Evolutionary conservation across 164 flowering plant genomes (phyloP).

Genomic region (Chloranthus sessilifolius): DNA sequence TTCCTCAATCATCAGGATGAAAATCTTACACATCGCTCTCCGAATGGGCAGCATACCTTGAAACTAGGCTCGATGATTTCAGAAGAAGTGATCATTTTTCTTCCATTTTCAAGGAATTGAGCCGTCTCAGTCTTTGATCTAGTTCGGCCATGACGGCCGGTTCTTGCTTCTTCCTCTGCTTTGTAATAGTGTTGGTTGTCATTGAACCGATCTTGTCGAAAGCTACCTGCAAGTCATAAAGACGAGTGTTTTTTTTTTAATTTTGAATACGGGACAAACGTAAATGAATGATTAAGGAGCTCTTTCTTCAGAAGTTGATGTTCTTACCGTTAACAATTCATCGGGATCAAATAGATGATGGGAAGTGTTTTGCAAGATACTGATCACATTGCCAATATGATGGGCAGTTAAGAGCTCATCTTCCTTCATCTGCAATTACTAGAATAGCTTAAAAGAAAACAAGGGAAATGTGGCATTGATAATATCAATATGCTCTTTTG

Average conservation of each 20-base stretch:
- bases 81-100: conserved; percentile 1
- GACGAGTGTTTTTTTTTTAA: no score
- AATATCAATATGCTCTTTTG: conserved; percentile 1
- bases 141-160: conserved; percentile 97
- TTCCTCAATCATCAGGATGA: no score
- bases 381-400: conserved; percentile 80
- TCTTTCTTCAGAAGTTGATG: no score
- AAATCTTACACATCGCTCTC: neutral
- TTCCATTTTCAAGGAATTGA: conserved; percentile 46
- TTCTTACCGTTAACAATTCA: conserved; percentile 72
- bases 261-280: neutral
- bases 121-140: conserved; percentile 69
- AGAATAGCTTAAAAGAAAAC: neutral
- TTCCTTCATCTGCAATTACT: conserved; percentile 78
- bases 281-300: neutral
- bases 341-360: conserved; percentile 97
- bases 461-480: no score
- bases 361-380: conserved; percentile 66
- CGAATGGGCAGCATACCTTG: neutral
- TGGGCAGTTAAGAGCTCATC: conserved; percentile 67
- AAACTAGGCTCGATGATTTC: neutral
- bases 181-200: conserved; percentile 81
- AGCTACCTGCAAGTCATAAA: conserved; percentile 64
- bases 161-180: conserved; percentile 95
- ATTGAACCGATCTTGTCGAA: conserved; percentile 85